phyloP scores from a whole-genome alignment of 208 protist species.

The Strigomonas culicis region DNA sequence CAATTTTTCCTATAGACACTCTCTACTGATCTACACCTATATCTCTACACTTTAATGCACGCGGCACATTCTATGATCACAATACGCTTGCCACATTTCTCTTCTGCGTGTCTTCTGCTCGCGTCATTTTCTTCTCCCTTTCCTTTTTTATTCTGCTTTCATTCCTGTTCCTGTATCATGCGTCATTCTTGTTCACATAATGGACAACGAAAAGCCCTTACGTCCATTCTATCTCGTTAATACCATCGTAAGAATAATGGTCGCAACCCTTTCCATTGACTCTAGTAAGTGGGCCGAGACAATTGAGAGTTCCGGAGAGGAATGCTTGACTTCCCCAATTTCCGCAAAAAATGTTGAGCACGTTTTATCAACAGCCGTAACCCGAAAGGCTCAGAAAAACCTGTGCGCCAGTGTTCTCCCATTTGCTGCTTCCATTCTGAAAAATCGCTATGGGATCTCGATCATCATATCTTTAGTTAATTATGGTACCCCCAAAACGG shows the following conservation, averaged over 20 bases:
- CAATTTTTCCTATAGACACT: slow-evolving; percentile 5
- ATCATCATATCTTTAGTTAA: slow-evolving; percentile 72
- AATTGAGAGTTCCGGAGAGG: slow-evolving; percentile 41
- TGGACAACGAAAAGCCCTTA: not conserved
- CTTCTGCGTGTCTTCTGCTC: not conserved
- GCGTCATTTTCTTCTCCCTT: not conserved
- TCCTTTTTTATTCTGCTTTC: slow-evolving; percentile 14
- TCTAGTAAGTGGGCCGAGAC: slow-evolving; percentile 57
- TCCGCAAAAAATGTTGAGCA: slow-evolving; percentile 74
- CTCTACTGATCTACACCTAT: no score
- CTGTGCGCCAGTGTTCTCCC: slow-evolving; percentile 50
- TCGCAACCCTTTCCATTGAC: slow-evolving; percentile 36
- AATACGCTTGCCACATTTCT: no score
- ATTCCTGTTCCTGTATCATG: not conserved
- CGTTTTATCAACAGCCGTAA: slow-evolving; percentile 60
- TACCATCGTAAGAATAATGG: not conserved
- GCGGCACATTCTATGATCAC: no score
- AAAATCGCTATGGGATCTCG: slow-evolving; percentile 32
- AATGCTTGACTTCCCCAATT: slow-evolving; percentile 38
- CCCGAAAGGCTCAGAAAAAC: slow-evolving; percentile 61
- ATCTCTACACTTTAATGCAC: no score
- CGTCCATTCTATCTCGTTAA: not conserved
- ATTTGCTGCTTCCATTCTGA: slow-evolving; percentile 47
- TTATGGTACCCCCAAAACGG: slow-evolving; percentile 65
- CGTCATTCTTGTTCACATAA: slow-evolving; percentile 1